phyloP scores from a whole-genome alignment of 257 asterid species.

The Gentiana dahurica region DNA sequence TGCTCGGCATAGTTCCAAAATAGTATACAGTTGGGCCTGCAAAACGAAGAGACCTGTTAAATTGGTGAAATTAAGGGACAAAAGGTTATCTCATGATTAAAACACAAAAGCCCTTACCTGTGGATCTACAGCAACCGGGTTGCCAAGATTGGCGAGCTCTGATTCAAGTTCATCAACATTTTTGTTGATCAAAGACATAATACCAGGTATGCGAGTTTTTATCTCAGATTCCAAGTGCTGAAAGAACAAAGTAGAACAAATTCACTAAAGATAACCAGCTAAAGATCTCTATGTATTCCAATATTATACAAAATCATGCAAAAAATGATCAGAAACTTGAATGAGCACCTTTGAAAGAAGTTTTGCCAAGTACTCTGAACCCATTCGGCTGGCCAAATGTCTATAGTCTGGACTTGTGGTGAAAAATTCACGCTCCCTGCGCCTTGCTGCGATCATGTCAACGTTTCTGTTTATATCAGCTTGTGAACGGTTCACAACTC shows the following conservation, averaged over 20 bases:
- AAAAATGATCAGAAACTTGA: background rate
- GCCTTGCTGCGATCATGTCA: slow-evolving; percentile 30
- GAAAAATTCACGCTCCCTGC: slow-evolving; percentile 28
- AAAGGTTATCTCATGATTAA: background rate
- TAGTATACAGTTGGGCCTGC: slow-evolving; percentile 31
- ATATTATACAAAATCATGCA: background rate
- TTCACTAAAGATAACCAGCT: background rate
- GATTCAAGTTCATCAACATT: slow-evolving; percentile 31
- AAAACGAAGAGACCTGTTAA: slow-evolving; percentile 1
- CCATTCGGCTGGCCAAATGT: slow-evolving; percentile 32
- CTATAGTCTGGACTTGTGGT: slow-evolving; percentile 27
- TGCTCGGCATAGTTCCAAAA: slow-evolving; percentile 39
- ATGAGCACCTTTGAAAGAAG: slow-evolving; percentile 26
- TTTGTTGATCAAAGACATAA: slow-evolving; percentile 24
- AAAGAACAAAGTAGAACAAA: slow-evolving; percentile 3
- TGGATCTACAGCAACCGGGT: slow-evolving; percentile 28
- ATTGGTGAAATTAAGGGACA: background rate
- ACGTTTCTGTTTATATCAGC: slow-evolving; percentile 30
- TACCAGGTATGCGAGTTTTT: slow-evolving; percentile 30
- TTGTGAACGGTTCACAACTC: slow-evolving; percentile 39
- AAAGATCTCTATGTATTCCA: background rate
- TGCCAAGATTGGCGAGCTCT: slow-evolving; percentile 29
- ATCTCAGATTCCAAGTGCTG: slow-evolving; percentile 35
- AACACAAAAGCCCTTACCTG: slow-evolving; percentile 20
- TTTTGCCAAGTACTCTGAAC: slow-evolving; percentile 35